These are phyloP conservation scores for Eutrema yunnanense DNA, from an alignment of 345 rosid species.

Conservation along the genomic window DNA sequence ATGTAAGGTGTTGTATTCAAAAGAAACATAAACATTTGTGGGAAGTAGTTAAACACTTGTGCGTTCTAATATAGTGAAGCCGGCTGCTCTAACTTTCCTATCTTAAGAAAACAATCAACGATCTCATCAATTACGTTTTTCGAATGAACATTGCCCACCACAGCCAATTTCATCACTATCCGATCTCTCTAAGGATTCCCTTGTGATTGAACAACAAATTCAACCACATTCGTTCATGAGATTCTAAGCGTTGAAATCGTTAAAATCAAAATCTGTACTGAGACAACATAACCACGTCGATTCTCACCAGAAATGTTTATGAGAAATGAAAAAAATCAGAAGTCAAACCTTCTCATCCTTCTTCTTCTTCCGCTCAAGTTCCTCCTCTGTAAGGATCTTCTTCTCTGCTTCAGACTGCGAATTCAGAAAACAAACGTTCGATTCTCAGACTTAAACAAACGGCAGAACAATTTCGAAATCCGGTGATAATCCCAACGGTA, in stretches of 20 bases:
- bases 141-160: not conserved
- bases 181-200: not conserved
- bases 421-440: not conserved
- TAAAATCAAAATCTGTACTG: not conserved
- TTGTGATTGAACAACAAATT: not conserved
- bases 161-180: constrained; percentile 8
- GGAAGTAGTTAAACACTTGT: not conserved
- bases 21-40: not conserved
- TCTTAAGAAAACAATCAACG: not conserved
- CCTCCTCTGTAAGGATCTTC: constrained; percentile 56
- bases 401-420: constrained; percentile 49
- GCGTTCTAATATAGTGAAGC: not conserved
- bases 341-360: constrained; percentile 74
- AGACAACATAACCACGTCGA: not conserved
- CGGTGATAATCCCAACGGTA: not conserved
- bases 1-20: not conserved
- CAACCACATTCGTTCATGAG: not conserved
- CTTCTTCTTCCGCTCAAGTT: constrained; percentile 82
- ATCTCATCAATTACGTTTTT: not conserved
- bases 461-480: not conserved
- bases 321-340: not conserved
- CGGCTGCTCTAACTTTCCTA: not conserved
- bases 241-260: not conserved
- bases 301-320: not conserved
- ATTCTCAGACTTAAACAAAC: not conserved